A percentile compares a stretch with the other conserved stretches of the same genome.
These are phyloP conservation scores for Ceratopteris richardii DNA, from an alignment of 75 land plant genomes.

Conservation along the genomic window DNA sequence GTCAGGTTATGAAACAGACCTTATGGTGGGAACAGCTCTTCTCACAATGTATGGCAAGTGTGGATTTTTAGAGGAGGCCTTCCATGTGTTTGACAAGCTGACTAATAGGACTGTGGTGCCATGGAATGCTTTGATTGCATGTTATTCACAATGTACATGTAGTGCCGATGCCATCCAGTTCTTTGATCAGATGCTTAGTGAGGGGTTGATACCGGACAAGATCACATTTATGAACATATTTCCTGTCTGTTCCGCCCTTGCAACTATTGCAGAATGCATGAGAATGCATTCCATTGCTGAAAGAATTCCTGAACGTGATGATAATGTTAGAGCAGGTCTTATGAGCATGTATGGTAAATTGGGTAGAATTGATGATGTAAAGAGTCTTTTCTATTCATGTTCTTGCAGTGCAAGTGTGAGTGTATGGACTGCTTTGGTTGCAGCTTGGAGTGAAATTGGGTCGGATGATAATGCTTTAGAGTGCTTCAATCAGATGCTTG, in stretches of 20 bases:
- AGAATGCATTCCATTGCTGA: not conserved
- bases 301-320: constrained; percentile 2
- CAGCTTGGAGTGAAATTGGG: not conserved
- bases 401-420: not conserved
- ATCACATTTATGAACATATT: not conserved
- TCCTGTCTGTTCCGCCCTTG: too few species aligned
- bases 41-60: constrained; percentile 46
- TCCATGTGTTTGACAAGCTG: constrained; percentile 18
- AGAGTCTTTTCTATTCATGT: not conserved
- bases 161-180: constrained; percentile 32
- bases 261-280: too few species aligned
- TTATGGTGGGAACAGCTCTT: constrained; percentile 39
- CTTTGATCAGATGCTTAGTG: constrained; percentile 40
- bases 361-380: not conserved
- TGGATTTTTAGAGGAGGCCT: constrained; percentile 19
- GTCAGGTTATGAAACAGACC: constrained; percentile 13
- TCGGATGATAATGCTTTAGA: not conserved
- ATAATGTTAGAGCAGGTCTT: constrained; percentile 1
- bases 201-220: constrained; percentile 13
- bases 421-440: constrained; percentile 2
- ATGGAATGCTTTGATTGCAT: constrained; percentile 60
- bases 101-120: constrained; percentile 18
- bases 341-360: not conserved
- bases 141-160: constrained; percentile 27
- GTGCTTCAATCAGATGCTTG: not conserved